Conservation (phyloP, 1,284 basidiomycete species). For the Ganoderma leucocontextum region DNA sequence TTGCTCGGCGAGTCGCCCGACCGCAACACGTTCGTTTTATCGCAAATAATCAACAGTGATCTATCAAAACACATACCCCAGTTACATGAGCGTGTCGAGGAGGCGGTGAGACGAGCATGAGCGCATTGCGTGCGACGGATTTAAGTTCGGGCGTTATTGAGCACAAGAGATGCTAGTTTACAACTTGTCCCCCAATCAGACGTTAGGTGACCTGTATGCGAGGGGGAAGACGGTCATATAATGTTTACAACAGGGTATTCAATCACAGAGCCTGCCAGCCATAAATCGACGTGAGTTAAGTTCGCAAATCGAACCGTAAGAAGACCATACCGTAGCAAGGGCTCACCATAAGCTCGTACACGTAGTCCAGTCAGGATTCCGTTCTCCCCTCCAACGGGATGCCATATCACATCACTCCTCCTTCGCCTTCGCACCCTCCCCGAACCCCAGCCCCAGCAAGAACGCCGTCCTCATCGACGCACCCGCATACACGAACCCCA, state of each 20-base stretch:
- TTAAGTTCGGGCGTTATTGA: too few relatives aligned
- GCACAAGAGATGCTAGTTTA: too few relatives aligned
- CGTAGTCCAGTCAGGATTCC: background rate
- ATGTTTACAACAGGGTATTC: background rate
- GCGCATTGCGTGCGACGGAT: too few relatives aligned
- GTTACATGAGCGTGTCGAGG: too few relatives aligned
- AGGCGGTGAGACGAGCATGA: too few relatives aligned
- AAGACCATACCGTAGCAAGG: background rate
- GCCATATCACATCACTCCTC: background rate
- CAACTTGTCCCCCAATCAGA: too few relatives aligned
- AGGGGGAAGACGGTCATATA: too few relatives aligned
- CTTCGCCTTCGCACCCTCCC: background rate
- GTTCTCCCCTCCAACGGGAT: background rate
- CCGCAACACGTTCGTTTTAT: too few relatives aligned
- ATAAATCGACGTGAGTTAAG: background rate
- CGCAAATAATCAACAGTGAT: too few relatives aligned
- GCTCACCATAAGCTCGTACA: background rate
- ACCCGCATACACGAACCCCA: constrained; percentile 61
- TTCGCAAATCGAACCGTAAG: background rate
- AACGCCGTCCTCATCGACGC: constrained; percentile 52
- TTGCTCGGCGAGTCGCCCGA: too few relatives aligned
- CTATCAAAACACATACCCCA: too few relatives aligned
- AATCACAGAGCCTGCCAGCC: background rate
- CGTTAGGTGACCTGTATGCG: too few relatives aligned
- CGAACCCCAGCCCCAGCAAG: constrained; percentile 46